A percentile compares a stretch with the other conserved stretches of the same genome.
phyloP scores from a whole-genome alignment of 1,284 basidiomycete genomes.

The Leccinum glutinopallens region DNA sequence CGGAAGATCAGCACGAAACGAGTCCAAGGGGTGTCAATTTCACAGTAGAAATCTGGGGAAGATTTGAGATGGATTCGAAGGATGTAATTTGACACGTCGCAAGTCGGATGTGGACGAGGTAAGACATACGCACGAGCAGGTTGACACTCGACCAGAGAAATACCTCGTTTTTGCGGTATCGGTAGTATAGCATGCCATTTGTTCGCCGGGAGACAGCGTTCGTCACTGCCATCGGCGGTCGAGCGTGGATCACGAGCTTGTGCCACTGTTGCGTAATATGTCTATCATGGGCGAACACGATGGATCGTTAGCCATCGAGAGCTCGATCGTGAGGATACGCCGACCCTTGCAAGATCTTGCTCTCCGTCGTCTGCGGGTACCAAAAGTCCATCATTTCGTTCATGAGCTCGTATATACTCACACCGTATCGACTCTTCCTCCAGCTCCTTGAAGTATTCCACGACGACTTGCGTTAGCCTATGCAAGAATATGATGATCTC shows the following conservation, averaged over 20 bases:
- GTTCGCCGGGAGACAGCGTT: constrained; percentile 99
- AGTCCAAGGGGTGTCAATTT: too few relatives aligned
- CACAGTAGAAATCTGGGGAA: too few relatives aligned
- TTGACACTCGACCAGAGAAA: constrained; percentile 98
- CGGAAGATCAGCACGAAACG: too few relatives aligned
- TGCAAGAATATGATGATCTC: constrained; percentile 98
- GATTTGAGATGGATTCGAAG: too few relatives aligned
- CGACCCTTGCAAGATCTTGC: constrained; percentile 76
- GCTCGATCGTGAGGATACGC: constrained; percentile 32
- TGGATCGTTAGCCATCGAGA: background rate
- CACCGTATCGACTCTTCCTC: constrained; percentile 98
- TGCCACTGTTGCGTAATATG: constrained; percentile 98
- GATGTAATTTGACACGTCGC: background rate
- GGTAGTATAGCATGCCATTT: constrained; percentile 73
- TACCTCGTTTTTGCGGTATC: constrained; percentile 99
- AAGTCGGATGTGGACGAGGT: background rate
- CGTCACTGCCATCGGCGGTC: constrained; percentile 96
- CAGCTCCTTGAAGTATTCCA: constrained; percentile 99
- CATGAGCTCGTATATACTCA: constrained; percentile 96
- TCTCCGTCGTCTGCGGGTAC: constrained; percentile 98
- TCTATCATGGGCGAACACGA: constrained; percentile 40
- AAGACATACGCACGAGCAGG: constrained; percentile 67
- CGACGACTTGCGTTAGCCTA: constrained; percentile 84
- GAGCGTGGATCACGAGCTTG: constrained; percentile 96
- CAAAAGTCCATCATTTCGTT: constrained; percentile 99